A percentile compares a stretch with the other conserved stretches of the same genome.
Evolutionary conservation across 768 basidiomycete genomes (phyloP).

Genomic region (Boletellus ananiceps): DNA sequence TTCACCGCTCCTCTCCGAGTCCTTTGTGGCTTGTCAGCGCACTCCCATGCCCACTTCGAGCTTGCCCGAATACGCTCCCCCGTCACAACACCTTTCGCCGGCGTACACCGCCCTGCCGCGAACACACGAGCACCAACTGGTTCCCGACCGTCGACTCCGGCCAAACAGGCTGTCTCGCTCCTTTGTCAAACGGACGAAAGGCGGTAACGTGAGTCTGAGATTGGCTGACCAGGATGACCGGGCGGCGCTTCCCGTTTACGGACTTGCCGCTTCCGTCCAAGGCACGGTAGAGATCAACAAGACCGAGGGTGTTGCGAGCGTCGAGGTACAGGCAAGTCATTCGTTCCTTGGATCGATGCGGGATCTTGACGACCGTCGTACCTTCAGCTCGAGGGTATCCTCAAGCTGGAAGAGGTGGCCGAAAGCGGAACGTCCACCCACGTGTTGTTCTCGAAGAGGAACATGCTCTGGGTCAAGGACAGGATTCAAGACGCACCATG

Average conservation of each 20-base stretch:
- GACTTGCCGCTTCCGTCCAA: constrained; percentile 45
- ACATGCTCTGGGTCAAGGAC: constrained; percentile 56
- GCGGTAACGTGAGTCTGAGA: constrained; percentile 47
- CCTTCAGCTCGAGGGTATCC: constrained; percentile 54
- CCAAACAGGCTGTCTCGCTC: constrained; percentile 39
- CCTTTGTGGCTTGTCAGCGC: constrained; percentile 14
- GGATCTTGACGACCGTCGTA: neutral
- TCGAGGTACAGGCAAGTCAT: constrained; percentile 56
- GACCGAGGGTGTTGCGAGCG: constrained; percentile 50
- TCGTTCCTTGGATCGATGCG: neutral
- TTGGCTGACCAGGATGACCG: constrained; percentile 51
- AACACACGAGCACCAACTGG: constrained; percentile 48
- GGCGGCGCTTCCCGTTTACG: constrained; percentile 53
- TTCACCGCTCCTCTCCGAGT: constrained; percentile 7
- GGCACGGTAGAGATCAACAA: constrained; percentile 55
- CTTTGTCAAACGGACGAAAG: constrained; percentile 58
- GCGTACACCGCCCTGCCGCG: constrained; percentile 54
- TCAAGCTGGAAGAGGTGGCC: constrained; percentile 57
- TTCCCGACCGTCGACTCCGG: constrained; percentile 38
- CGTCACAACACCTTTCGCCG: constrained; percentile 37
- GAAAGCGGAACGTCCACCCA: constrained; percentile 57
- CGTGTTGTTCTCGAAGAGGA: constrained; percentile 48
- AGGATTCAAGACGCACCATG: constrained; percentile 38
- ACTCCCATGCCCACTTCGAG: constrained; percentile 50
- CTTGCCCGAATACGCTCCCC: constrained; percentile 48